Conservation (phyloP, 768 basidiomycete genomes). For the Pisolithus microcarpus region DNA sequence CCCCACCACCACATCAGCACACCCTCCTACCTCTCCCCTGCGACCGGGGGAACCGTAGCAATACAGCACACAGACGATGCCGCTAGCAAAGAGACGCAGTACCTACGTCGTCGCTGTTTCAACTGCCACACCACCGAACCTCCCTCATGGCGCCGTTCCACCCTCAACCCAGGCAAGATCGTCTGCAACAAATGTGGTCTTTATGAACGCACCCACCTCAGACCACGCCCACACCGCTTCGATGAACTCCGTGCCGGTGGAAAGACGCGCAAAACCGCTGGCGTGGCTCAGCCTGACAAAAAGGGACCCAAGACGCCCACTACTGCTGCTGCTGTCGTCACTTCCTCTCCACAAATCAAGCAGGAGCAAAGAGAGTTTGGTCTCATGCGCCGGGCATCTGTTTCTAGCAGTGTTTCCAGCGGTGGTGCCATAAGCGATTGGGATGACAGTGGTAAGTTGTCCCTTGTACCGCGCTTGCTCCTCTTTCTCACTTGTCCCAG, state of each 20-base stretch:
- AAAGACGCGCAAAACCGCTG: conserved; percentile 56
- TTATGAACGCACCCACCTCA: conserved; percentile 83
- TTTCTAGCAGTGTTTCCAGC: conserved; percentile 49
- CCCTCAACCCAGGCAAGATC: conserved; percentile 86
- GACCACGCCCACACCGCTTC: conserved; percentile 76
- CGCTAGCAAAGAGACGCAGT: conserved; percentile 85
- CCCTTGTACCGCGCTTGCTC: too few species aligned
- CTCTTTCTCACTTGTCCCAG: conserved; percentile 3
- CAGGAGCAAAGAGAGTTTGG: conserved; percentile 53
- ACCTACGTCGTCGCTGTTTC: conserved; percentile 80
- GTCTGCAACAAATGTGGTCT: conserved; percentile 93
- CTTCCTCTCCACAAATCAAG: conserved; percentile 45
- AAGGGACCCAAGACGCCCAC: conserved; percentile 28
- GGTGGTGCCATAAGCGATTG: conserved; percentile 61
- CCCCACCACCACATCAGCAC: conserved; percentile 21
- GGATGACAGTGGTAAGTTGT: conserved; percentile 67
- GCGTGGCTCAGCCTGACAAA: conserved; percentile 22
- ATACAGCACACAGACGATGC: conserved; percentile 90
- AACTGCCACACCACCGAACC: conserved; percentile 92
- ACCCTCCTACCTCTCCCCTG: conserved; percentile 36
- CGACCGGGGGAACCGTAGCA: conserved; percentile 39
- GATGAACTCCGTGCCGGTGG: conserved; percentile 84
- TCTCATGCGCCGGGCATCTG: conserved; percentile 52
- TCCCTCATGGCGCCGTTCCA: conserved; percentile 80
- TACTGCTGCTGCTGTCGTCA: conserved; percentile 31